A percentile compares a stretch with the other conserved stretches of the same genome.
These are phyloP conservation scores for Pulveroboletus sp. DNA, from an alignment of 768 basidiomycete species.

Conservation along the genomic window DNA sequence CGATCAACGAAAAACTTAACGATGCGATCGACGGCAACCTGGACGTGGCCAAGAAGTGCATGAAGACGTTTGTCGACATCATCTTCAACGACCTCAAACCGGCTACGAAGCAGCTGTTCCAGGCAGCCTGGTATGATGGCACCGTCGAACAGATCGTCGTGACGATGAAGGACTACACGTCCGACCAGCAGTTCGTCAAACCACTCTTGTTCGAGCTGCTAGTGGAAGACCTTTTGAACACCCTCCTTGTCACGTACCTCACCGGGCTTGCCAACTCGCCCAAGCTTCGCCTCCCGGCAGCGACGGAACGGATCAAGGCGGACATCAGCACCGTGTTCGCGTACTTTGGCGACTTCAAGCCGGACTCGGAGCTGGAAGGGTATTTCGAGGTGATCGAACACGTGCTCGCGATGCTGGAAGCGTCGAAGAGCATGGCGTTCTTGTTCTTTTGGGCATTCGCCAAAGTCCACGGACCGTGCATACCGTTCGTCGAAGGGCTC, in stretches of 20 bases:
- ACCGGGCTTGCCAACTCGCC: conserved; percentile 78
- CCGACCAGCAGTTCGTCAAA: conserved; percentile 90
- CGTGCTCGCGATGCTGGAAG: conserved; percentile 76
- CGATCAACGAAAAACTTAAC: conserved; percentile 84
- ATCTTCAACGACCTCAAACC: conserved; percentile 93
- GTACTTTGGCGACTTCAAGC: conserved; percentile 79
- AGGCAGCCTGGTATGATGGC: conserved; percentile 84
- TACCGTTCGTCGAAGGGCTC: conserved; percentile 85
- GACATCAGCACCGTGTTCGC: conserved; percentile 76
- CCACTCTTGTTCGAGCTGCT: conserved; percentile 86
- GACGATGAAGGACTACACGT: conserved; percentile 95
- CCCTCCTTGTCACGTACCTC: conserved; percentile 87
- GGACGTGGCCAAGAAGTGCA: conserved; percentile 97
- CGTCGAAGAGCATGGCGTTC: conserved; percentile 83
- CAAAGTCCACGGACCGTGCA: conserved; percentile 87
- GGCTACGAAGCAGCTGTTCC: conserved; percentile 82
- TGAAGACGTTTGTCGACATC: conserved; percentile 88
- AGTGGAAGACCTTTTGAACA: conserved; percentile 87
- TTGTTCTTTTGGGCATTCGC: conserved; percentile 95
- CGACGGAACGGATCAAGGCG: conserved; percentile 75
- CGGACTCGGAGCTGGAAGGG: conserved; percentile 70
- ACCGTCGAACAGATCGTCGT: conserved; percentile 85
- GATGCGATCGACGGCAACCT: conserved; percentile 98
- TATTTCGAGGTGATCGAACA: conserved; percentile 86
- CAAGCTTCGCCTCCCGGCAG: conserved; percentile 83